Evolutionary conservation across 2,329 filamentous ascomycete genomes (phyloP), one percentile per base, ranked within the genome.

Genomic region (Daldinia sp.): DNA sequence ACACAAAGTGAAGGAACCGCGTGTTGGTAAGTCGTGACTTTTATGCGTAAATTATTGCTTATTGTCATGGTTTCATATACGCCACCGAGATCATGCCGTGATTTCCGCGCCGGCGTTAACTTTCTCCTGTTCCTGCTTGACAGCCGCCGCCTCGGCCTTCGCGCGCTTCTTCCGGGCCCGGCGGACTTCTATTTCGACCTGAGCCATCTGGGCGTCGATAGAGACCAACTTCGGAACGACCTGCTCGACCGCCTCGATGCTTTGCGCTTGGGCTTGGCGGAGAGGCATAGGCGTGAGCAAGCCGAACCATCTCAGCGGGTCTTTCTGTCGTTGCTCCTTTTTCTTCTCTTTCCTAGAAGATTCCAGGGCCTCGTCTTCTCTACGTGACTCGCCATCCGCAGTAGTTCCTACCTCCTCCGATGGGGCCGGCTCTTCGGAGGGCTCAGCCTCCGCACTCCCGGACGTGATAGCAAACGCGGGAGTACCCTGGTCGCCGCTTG

Each of bases 151-250:
- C 63, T 78, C 78, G 1, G 77, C 78, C 73, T 85, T 86, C 23
- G 80, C 79, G 32, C 83, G 77, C 76, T 74, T 82, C 77, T 88
- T 87, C 59, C 82, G 78, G 32, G 83, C 84, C 59, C 89, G 80
- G 34, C 89, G 82, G 55, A 94, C 87, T 68, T 90, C 85, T 52
- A 89, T 86, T 78, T 93, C 90, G 4, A 91, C 73, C n/a, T 77
- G 77, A 11, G 81, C 80, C 84, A 94, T 87, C 70, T 87, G 82
- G 25, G 81, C 80, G 32, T 82, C 80, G n/a, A 91, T 75, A 1
- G 82, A 83, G 5, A 82, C 82, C 7, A 93, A 77, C 35, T 77
- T 77, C 1, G 87, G 83, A 1, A 93, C 75, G 3, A 89, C 74
- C 0, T 81, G 76, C 56, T 87, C 83, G 3, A 92, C 81, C 0